Evolutionary conservation across 306 rosid species (phyloP).

Genomic region (Hippophae gyantsensis): DNA sequence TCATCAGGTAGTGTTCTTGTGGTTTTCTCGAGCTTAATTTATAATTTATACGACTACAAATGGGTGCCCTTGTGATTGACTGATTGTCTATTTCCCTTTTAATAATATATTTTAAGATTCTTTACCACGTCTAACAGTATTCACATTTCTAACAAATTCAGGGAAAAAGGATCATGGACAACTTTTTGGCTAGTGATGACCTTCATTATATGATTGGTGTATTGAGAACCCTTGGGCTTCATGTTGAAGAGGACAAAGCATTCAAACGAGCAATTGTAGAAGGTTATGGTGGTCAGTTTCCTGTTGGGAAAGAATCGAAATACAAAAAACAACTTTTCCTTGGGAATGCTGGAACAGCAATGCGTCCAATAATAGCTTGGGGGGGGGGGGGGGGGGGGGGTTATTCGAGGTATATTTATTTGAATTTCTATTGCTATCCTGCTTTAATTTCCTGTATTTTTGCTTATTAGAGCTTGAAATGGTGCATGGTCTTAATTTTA

Average conservation of each 20-base stretch:
- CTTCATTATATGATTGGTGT: conserved; percentile 93
- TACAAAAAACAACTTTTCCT: conserved; percentile 80
- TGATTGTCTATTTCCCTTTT: not conserved
- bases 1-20: too few species aligned
- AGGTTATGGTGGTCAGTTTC: conserved; percentile 89
- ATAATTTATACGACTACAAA: too few species aligned
- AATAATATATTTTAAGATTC: not conserved
- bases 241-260: conserved; percentile 66
- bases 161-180: conserved; percentile 96
- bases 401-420: conserved; percentile 47
- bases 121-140: not conserved
- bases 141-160: conserved; percentile 20
- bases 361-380: conserved; percentile 96
- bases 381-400: conserved; percentile 99
- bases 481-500: too few species aligned
- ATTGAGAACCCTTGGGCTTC: conserved; percentile 67
- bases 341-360: conserved; percentile 99
- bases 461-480: too few species aligned
- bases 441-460: too few species aligned
- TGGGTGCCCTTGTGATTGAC: too few species aligned
- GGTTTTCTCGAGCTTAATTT: too few species aligned
- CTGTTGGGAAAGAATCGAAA: conserved; percentile 43
- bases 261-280: conserved; percentile 71
- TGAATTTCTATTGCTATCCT: not conserved
- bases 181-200: conserved; percentile 83